A percentile compares a stretch with the other conserved stretches of the same genome.
Evolutionary conservation across 495 filamentous ascomycete genomes (phyloP).

Genomic region (Astrothelium macrocarpum): DNA sequence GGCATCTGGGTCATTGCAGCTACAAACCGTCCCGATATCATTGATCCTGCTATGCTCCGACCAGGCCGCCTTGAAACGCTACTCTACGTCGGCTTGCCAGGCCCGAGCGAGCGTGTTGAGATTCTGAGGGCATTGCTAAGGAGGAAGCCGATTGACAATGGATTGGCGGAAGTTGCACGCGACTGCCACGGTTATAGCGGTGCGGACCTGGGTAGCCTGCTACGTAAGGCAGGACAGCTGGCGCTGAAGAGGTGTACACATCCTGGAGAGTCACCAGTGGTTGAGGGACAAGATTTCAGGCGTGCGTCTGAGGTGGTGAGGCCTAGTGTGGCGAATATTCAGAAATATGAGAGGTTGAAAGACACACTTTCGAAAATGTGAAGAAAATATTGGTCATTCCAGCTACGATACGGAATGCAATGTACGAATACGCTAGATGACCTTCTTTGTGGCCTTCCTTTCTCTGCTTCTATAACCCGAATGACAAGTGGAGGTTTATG

Average conservation of each 20-base stretch:
- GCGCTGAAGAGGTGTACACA: constrained; percentile 50
- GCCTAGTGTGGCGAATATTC: constrained; percentile 69
- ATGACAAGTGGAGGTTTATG: too few relatives aligned
- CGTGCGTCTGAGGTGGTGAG: constrained; percentile 59
- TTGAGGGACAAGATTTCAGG: constrained; percentile 58
- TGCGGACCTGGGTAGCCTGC: constrained; percentile 72
- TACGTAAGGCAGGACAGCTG: constrained; percentile 66
- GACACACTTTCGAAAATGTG: constrained; percentile 20
- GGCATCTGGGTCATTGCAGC: constrained; percentile 94
- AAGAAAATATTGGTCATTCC: too few relatives aligned
- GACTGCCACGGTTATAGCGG: constrained; percentile 77
- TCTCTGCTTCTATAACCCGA: too few relatives aligned
- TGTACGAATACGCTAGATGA: too few relatives aligned
- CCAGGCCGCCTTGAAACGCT: constrained; percentile 83
- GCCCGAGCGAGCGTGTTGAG: constrained; percentile 65
- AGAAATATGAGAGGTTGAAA: constrained; percentile 56
- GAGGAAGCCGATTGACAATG: constrained; percentile 42
- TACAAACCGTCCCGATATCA: constrained; percentile 92
- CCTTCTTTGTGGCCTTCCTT: too few relatives aligned
- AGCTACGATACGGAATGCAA: too few relatives aligned
- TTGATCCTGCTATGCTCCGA: constrained; percentile 89
- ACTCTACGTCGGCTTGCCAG: constrained; percentile 83
- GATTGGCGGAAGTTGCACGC: constrained; percentile 35
- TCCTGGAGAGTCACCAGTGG: neutral
- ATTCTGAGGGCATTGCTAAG: constrained; percentile 71